Percentiles rank a stretch among this genome's conserved stretches.
Evolutionary conservation across 73 alveolate genomes (phyloP).

Genomic region (Paramecium sexaurelia): DNA sequence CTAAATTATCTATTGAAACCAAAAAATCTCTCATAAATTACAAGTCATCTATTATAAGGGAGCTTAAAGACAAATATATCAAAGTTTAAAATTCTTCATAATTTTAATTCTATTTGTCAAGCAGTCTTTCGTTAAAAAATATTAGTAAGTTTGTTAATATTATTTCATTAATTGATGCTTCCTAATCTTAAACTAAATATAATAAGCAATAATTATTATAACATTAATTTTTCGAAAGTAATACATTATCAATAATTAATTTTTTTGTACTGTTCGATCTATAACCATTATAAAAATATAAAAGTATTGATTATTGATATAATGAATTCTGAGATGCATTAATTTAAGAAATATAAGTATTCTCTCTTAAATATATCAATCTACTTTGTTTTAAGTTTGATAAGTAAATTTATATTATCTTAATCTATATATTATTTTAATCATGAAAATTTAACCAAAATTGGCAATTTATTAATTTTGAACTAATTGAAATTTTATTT

Average conservation of each 20-base stretch:
- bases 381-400: not conserved
- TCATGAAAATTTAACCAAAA: not conserved
- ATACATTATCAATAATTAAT: not conserved
- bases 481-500: not conserved
- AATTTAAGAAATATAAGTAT: not conserved
- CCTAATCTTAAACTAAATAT: not conserved
- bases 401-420: not conserved
- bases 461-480: not conserved
- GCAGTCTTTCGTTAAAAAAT: not conserved
- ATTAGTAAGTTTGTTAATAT: not conserved
- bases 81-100: not conserved
- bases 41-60: not conserved
- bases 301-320: not conserved
- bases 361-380: not conserved
- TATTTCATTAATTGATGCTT: not conserved
- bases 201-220: not conserved
- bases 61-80: not conserved
- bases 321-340: not conserved
- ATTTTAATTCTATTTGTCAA: not conserved
- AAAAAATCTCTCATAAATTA: not conserved
- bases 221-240: not conserved
- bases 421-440: not conserved
- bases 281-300: not conserved
- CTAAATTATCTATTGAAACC: not conserved
- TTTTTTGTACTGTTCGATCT: not conserved